These are phyloP conservation scores for Epichloe gansuensis DNA, from an alignment of 2,329 filamentous ascomycete genomes.

Conservation along the genomic window DNA sequence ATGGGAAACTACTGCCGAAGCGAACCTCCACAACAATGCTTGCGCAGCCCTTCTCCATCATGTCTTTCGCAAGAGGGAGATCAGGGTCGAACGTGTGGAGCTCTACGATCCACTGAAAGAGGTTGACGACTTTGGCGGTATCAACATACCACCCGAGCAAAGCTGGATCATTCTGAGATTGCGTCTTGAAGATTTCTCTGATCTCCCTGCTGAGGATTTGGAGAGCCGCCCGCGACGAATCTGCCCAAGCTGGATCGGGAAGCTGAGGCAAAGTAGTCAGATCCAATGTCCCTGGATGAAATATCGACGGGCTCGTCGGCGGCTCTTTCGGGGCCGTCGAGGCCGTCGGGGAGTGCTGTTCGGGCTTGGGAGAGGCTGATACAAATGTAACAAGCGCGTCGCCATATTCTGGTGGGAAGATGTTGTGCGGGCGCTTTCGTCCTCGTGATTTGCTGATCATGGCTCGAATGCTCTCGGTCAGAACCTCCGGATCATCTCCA, in stretches of 20 bases:
- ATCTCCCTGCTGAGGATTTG: conserved; percentile 37
- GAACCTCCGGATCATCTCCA: conserved; percentile 2
- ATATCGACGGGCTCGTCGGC: conserved; percentile 21
- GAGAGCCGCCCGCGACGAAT: conserved; percentile 16
- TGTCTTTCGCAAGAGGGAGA: conserved; percentile 62
- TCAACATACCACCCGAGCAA: conserved; percentile 80
- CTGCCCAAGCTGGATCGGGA: conserved; percentile 20
- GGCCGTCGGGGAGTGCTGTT: no score
- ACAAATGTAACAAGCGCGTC: background rate
- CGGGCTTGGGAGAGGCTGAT: no score
- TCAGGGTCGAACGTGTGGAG: conserved; percentile 65
- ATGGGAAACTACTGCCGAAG: conserved; percentile 64
- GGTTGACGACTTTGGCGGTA: conserved; percentile 50
- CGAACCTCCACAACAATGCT: conserved; percentile 74
- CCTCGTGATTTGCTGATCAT: background rate
- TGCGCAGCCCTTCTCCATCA: conserved; percentile 47
- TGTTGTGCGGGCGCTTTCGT: background rate
- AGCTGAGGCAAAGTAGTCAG: conserved; percentile 50
- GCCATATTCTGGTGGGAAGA: background rate
- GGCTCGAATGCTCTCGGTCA: background rate
- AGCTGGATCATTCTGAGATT: conserved; percentile 47
- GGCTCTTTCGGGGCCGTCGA: background rate
- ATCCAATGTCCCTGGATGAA: conserved; percentile 56
- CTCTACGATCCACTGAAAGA: conserved; percentile 88
- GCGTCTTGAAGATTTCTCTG: conserved; percentile 48